Conservation (phyloP, 2,329 filamentous ascomycete genomes). For the Lomentospora prolificans region DNA sequence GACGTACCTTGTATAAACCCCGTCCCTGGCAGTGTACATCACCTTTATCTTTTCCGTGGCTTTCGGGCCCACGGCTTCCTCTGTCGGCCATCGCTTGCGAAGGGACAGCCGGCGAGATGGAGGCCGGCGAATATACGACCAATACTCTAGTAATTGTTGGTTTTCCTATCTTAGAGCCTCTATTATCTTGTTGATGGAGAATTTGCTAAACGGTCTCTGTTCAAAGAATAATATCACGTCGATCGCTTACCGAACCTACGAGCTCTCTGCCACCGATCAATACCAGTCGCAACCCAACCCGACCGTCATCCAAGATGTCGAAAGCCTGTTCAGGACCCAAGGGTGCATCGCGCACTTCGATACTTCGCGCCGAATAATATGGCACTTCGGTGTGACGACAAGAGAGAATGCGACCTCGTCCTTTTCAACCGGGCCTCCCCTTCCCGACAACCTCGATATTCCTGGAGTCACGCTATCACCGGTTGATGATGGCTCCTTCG, state of each 20-base stretch:
- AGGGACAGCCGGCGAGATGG: slow-evolving; percentile 37
- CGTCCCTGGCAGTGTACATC: background rate
- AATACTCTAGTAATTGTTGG: slow-evolving; percentile 50
- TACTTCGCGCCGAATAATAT: slow-evolving; percentile 37
- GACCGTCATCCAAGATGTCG: slow-evolving; percentile 39
- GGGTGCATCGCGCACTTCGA: slow-evolving; percentile 46
- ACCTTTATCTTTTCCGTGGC: background rate
- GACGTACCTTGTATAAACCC: background rate
- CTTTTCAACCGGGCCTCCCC: slow-evolving; percentile 10
- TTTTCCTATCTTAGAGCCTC: slow-evolving; percentile 14
- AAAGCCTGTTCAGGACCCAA: slow-evolving; percentile 38
- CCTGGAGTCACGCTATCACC: slow-evolving; percentile 33
- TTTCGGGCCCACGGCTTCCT: slow-evolving; percentile 2
- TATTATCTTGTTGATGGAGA: background rate
- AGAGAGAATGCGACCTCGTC: slow-evolving; percentile 24
- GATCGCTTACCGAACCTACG: slow-evolving; percentile 46
- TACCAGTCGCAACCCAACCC: slow-evolving; percentile 25
- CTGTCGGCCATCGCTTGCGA: slow-evolving; percentile 2
- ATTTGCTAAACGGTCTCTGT: slow-evolving; percentile 11
- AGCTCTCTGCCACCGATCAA: slow-evolving; percentile 25
- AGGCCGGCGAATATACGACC: slow-evolving; percentile 53
- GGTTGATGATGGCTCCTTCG: slow-evolving; percentile 40
- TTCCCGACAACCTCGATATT: slow-evolving; percentile 31
- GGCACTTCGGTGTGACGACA: slow-evolving; percentile 41
- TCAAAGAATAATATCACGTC: slow-evolving; percentile 43